phyloP scores from a whole-genome alignment of 202 grass and related monocot genomes.

The Tripidium arundinaceum region DNA sequence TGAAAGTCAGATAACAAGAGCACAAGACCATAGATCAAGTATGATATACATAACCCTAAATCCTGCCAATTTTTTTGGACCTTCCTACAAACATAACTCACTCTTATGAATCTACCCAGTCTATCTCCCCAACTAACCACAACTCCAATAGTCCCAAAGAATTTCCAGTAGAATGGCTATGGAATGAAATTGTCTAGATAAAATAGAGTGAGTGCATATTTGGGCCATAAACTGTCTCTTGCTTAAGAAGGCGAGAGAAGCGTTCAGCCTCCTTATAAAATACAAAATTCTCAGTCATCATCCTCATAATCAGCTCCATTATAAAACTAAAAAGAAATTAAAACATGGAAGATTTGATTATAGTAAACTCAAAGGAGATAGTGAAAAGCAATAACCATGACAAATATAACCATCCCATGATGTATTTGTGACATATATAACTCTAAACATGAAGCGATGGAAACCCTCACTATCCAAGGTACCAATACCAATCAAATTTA shows the following conservation, averaged over 20 bases:
- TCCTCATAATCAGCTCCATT: neutral
- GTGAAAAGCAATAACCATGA: neutral
- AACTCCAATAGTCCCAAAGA: neutral
- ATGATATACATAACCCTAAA: neutral
- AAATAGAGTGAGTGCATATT: neutral
- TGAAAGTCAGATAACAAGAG: slow-evolving; percentile 18
- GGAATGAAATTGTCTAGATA: neutral
- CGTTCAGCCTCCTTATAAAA: neutral
- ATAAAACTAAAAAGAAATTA: slow-evolving; percentile 1
- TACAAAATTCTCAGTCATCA: neutral
- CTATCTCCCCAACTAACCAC: neutral
- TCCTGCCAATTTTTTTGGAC: no score
- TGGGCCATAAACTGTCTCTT: neutral
- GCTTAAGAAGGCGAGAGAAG: neutral
- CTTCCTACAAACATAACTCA: neutral
- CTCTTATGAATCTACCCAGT: slow-evolving; percentile 9
- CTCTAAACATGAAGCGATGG: neutral
- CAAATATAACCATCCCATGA: neutral
- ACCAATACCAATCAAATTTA: neutral
- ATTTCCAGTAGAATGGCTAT: neutral
- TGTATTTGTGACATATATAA: neutral
- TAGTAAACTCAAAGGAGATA: neutral
- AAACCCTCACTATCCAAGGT: neutral
- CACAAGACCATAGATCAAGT: neutral
- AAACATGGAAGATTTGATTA: neutral